Base-by-base conservation (phyloP, 345 rosid species). In the Rhodomyrtus tomentosa region DNA sequence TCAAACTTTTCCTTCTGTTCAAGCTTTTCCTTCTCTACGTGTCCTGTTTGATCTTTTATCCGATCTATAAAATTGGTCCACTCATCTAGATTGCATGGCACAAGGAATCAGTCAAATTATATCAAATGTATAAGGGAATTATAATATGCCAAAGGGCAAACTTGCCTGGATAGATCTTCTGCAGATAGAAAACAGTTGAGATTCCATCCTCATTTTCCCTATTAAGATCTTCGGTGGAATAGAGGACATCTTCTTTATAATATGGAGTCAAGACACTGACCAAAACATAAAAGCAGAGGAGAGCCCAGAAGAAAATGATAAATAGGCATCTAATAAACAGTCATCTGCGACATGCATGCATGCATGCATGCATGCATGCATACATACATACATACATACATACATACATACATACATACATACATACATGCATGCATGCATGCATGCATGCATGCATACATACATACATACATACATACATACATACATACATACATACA, bases 171-270 rank as follows among this genome's bases (percentile, higher is more conserved):
- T 96, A 96, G 88, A 97, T 97, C 79, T 87, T 97, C 92, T 93
- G 92, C 22, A 97, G 91, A 91, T 97, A 96, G 87, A 97, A 97
- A 91, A 92, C 50, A 83, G 72, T 91, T 42, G 99, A 50, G 81
- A 96, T 93, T 45, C 99, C 99, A 89, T 97, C 99, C 88, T 97
- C 99, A 82, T 97, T 97, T 92, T 95, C 95, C 90, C 85, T 82
- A 14, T 92, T 84, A 88, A 95, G 95, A 55, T 97, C 99, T 0
- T 97, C 98, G 50, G 89, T 91, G 36, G 99, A 97, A 87, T 95
- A 96, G 25, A 97, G 94, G 84, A 97, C 98, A 83, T 90, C 94
- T 89, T 96, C 99, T 83, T 89, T 91, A 92, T 93, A 93, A 38
- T 95, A 97, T 45, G 99, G 98, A 84, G 99, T 96, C 93, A 97